Conservation (phyloP, 176 grass and related monocot genomes). For the Ensete glaucum region DNA sequence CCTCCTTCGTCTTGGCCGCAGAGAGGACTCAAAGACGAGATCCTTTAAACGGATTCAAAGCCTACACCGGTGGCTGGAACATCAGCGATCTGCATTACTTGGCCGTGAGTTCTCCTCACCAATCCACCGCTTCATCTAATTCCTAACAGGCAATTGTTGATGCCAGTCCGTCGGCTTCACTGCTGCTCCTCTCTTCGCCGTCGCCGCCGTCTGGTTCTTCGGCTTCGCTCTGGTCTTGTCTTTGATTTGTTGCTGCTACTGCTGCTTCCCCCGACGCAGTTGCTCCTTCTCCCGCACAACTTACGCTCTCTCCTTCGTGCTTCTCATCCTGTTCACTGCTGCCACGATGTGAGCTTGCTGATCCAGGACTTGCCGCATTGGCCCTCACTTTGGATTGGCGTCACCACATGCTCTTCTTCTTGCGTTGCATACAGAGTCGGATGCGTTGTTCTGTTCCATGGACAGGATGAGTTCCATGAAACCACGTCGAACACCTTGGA, state of each 20-base stretch:
- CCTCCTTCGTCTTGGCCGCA: conserved; percentile 50
- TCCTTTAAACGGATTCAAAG: conserved; percentile 47
- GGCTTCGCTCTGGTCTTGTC: conserved; percentile 32
- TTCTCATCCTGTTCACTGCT: conserved; percentile 36
- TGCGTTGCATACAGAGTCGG: conserved; percentile 33
- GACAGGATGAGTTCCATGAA: conserved; percentile 46
- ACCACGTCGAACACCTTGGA: conserved; percentile 47
- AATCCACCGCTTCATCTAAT: not conserved
- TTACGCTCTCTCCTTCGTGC: conserved; percentile 28
- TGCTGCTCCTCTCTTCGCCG: conserved; percentile 53
- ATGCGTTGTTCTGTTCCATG: conserved; percentile 55
- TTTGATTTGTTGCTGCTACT: conserved; percentile 35
- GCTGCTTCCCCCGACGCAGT: conserved; percentile 12
- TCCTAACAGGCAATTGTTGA: not conserved
- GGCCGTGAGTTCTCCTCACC: conserved; percentile 42
- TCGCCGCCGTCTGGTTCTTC: conserved; percentile 40
- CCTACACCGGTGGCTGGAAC: conserved; percentile 83
- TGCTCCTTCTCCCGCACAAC: conserved; percentile 41
- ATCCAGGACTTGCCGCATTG: not conserved
- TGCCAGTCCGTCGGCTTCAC: conserved; percentile 73
- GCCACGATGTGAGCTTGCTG: conserved; percentile 36
- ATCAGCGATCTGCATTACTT: conserved; percentile 75
- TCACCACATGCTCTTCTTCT: not conserved
- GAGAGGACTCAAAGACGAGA: conserved; percentile 68
- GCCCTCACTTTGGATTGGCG: not conserved